A percentile compares a stretch with the other conserved stretches of the same genome.
Evolutionary conservation across 1,284 basidiomycete genomes (phyloP).

Genomic region (Abortiporus biennis): DNA sequence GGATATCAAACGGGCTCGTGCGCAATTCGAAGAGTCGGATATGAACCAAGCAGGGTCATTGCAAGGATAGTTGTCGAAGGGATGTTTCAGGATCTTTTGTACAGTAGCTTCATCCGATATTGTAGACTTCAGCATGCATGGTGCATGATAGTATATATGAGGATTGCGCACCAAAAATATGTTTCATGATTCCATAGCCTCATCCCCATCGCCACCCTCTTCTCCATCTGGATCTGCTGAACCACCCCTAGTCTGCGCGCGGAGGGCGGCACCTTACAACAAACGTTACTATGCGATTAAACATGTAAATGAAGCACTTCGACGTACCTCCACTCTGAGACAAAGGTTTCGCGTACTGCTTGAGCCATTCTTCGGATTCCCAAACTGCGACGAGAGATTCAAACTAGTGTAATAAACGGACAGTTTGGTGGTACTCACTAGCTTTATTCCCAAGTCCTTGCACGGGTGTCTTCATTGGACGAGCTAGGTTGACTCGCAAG

Average conservation of each 20-base stretch:
- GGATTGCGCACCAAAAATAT: background rate
- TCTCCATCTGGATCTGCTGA: constrained; percentile 19
- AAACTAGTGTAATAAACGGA: constrained; percentile 7
- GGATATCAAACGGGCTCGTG: constrained; percentile 84
- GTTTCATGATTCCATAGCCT: constrained; percentile 33
- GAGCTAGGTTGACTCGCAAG: constrained; percentile 72
- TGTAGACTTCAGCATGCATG: background rate
- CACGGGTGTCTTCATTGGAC: constrained; percentile 60
- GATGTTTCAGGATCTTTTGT: background rate
- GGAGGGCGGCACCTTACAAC: constrained; percentile 40
- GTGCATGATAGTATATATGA: background rate
- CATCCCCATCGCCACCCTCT: constrained; percentile 22
- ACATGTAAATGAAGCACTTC: constrained; percentile 1
- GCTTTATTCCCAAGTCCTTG: constrained; percentile 69
- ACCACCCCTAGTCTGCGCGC: constrained; percentile 33
- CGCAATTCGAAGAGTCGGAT: constrained; percentile 69
- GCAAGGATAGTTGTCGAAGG: constrained; percentile 13
- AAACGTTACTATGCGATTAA: constrained; percentile 10
- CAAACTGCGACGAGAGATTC: constrained; percentile 47
- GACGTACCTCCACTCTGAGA: constrained; percentile 60
- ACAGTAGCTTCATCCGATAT: background rate
- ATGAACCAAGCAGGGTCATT: constrained; percentile 46
- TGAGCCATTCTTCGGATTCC: constrained; percentile 83
- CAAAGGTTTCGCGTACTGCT: constrained; percentile 66
- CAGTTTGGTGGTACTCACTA: constrained; percentile 39